These are phyloP conservation scores for Neurospora sp. DNA, from an alignment of 495 filamentous ascomycete genomes.

Conservation along the genomic window DNA sequence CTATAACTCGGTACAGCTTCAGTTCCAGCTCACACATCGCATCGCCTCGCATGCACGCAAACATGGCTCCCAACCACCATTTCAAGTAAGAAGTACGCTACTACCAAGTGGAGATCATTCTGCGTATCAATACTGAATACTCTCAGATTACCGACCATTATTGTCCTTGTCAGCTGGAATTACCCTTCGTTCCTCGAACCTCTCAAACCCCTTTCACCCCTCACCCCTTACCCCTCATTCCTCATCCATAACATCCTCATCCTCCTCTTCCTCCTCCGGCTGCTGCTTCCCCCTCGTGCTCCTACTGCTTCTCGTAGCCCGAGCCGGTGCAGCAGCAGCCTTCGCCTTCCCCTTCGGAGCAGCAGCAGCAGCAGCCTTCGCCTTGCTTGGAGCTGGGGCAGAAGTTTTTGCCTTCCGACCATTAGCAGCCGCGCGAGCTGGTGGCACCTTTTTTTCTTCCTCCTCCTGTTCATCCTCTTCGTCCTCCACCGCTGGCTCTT, in stretches of 20 bases:
- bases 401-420: conserved; percentile 7
- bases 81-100: neutral
- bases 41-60: neutral
- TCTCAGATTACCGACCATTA: neutral
- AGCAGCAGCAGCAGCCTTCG: conserved; percentile 2
- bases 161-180: too few relatives aligned
- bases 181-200: neutral
- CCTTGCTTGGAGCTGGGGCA: conserved; percentile 2
- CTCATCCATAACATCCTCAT: neutral
- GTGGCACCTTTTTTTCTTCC: neutral
- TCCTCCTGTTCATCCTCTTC: neutral
- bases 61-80: neutral
- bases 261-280: neutral
- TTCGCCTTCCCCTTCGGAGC: conserved; percentile 1
- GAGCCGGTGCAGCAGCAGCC: conserved; percentile 1
- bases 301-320: conserved; percentile 2
- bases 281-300: conserved; percentile 4
- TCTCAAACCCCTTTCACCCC: neutral
- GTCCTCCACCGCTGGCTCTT: neutral
- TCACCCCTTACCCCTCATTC: neutral
- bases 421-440: conserved; percentile 4
- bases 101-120: neutral
- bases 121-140: neutral
- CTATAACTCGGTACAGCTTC: neutral
- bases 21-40: neutral